phyloP scores from a whole-genome alignment of 805 yeast species.

The Wickerhamiella dianesei region DNA sequence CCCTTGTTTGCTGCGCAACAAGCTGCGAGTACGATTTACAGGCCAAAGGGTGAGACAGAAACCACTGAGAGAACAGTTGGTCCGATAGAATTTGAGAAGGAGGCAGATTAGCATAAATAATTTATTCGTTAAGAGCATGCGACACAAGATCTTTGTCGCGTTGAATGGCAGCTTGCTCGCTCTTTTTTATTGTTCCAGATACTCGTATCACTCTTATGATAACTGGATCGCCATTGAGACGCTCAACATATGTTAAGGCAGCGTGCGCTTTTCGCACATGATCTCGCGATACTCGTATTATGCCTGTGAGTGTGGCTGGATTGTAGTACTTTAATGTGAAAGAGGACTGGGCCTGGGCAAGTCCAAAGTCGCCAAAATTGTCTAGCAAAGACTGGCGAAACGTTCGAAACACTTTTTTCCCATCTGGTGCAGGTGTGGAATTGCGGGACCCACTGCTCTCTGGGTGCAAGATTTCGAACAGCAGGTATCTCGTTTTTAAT shows the following conservation, averaged over 20 bases:
- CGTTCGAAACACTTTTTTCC: conserved; percentile 37
- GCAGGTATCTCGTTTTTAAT: conserved; percentile 67
- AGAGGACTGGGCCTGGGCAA: conserved; percentile 48
- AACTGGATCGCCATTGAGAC: conserved; percentile 36
- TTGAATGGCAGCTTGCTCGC: conserved; percentile 56
- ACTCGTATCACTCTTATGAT: conserved; percentile 52
- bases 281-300: conserved; percentile 59
- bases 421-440: conserved; percentile 27
- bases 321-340: conserved; percentile 67
- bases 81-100: conserved; percentile 37
- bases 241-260: conserved; percentile 37
- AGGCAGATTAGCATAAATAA: conserved; percentile 9
- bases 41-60: conserved; percentile 11
- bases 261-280: conserved; percentile 49
- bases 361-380: conserved; percentile 68
- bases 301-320: conserved; percentile 69
- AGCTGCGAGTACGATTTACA: conserved; percentile 37
- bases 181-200: conserved; percentile 77
- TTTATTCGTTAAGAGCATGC: neutral
- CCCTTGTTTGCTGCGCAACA: conserved; percentile 45
- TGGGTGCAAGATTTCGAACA: conserved; percentile 70
- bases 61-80: neutral
- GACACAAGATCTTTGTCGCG: conserved; percentile 25
- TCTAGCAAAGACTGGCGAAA: conserved; percentile 44
- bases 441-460: conserved; percentile 10